Evolutionary conservation across 176 grass and related monocot species (phyloP), one percentile per base, ranked within the genome.

Genomic region (Cenchrus americanus): DNA sequence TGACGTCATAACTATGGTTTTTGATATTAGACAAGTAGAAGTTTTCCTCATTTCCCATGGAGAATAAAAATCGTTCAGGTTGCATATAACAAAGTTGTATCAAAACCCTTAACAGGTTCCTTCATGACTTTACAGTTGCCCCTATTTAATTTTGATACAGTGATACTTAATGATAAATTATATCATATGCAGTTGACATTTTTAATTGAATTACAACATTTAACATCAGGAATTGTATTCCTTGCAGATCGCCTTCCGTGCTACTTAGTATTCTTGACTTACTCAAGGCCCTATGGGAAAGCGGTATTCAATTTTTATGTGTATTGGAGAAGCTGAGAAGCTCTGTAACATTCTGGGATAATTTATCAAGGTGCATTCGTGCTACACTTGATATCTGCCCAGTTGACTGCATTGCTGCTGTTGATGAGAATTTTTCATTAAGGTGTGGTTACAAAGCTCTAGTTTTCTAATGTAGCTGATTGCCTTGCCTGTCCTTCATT

Each of bases 241-340:
- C 58, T 83, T 84, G 47, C 80, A 94, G 91, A 67, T 76, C 71
- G 73, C 89, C 93, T 93, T 86, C 70, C 83, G 54, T 98, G 73
- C 66, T 92, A 62, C 79, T 86, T 41, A 83, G 89, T 88, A 75
- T 95, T 84, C 85, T 98, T 49, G 83, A 92, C 14, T 66, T 98
- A 73, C 61, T 98, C 48, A 91, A 85, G 91, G 89, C 93, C 77
- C 83, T 98, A 88, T 98, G 96, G 96, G 91, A 95, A 87, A 83
- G 89, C 52, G 85, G 93, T 81, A 78, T 82, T 26, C 93, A 92
- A 58, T 95, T 90, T 71, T 73, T 86, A 10, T 77, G 53, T 82
- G 87, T 98, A 71, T 71, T 98, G 79, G 80, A 93, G 80, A 92
- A 88, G 71, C 76, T 95, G 14, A 89, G 91, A 91, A 85, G 77